Percentiles rank a stretch among this genome's conserved stretches.
These are phyloP conservation scores for Leccinum pseudoinsigne DNA, from an alignment of 1,284 basidiomycete genomes.

Conservation along the genomic window DNA sequence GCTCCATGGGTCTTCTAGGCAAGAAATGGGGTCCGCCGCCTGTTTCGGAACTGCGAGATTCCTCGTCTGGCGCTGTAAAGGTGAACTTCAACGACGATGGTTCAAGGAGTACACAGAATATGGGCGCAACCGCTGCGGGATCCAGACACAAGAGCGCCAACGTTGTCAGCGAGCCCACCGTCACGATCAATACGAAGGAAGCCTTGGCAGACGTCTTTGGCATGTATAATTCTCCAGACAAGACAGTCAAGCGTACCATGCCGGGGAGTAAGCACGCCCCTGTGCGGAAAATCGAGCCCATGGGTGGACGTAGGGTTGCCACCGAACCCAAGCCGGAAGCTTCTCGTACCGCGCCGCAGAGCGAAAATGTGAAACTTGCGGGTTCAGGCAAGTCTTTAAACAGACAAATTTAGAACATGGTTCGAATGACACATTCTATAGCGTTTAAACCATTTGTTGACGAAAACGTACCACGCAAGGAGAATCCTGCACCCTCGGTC, in stretches of 20 bases:
- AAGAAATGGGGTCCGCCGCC: constrained; percentile 80
- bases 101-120: constrained; percentile 42
- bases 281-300: constrained; percentile 57
- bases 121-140: constrained; percentile 35
- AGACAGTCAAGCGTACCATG: constrained; percentile 55
- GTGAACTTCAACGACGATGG: constrained; percentile 58
- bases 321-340: constrained; percentile 22
- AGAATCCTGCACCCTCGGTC: constrained; percentile 46
- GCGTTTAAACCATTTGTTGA: constrained; percentile 63
- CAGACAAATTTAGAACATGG: background rate
- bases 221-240: constrained; percentile 71
- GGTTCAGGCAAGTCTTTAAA: constrained; percentile 38
- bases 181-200: constrained; percentile 87
- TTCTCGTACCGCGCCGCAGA: constrained; percentile 38
- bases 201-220: constrained; percentile 92
- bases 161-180: constrained; percentile 51
- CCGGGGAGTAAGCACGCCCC: constrained; percentile 72
- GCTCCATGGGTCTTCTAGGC: constrained; percentile 73
- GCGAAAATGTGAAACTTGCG: constrained; percentile 41
- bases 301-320: constrained; percentile 31
- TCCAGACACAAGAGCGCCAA: constrained; percentile 39
- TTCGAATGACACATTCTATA: constrained; percentile 20
- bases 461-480: constrained; percentile 50
- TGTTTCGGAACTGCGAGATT: constrained; percentile 39
- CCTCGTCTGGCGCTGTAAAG: constrained; percentile 33